Conservation (phyloP, 495 filamentous ascomycete genomes). For the Lasiosphaeriaceae sp. region DNA sequence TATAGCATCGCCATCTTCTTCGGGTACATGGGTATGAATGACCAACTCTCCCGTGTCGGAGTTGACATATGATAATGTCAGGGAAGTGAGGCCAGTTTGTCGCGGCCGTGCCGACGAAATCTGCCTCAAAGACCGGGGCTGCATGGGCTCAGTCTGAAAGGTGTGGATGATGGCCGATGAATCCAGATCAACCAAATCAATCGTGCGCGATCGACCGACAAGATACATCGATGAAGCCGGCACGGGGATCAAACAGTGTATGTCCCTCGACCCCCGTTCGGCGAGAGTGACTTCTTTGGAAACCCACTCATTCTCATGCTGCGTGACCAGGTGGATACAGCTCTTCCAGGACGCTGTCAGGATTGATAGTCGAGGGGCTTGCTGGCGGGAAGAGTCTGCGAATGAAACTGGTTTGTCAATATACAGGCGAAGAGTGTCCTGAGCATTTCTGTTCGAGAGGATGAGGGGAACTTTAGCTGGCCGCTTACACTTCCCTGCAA, state of each 20-base stretch:
- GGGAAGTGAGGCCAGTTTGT: constrained; percentile 44
- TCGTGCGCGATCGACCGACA: constrained; percentile 41
- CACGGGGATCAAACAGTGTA: constrained; percentile 39
- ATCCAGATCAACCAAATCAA: constrained; percentile 52
- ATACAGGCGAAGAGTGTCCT: not conserved
- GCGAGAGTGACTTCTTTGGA: constrained; percentile 36
- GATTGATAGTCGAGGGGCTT: constrained; percentile 21
- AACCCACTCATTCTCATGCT: constrained; percentile 32
- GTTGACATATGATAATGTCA: constrained; percentile 52
- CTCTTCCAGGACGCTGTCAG: constrained; percentile 39
- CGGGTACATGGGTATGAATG: constrained; percentile 53
- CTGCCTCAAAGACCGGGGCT: constrained; percentile 47
- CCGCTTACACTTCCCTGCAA: constrained; percentile 37
- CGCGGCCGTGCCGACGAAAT: constrained; percentile 44
- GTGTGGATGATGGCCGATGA: constrained; percentile 49
- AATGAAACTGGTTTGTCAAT: not conserved
- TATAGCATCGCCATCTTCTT: constrained; percentile 37
- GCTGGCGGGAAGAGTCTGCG: constrained; percentile 11
- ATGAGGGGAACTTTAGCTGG: not conserved
- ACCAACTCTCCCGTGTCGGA: constrained; percentile 50
- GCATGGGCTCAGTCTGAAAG: constrained; percentile 54
- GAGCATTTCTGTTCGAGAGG: not conserved
- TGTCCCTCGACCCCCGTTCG: constrained; percentile 22
- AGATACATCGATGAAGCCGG: constrained; percentile 43
- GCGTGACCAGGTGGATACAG: constrained; percentile 43